Evolutionary conservation across 192 early-diverging fungal species (phyloP).

Genomic region (Backusella luteola): DNA sequence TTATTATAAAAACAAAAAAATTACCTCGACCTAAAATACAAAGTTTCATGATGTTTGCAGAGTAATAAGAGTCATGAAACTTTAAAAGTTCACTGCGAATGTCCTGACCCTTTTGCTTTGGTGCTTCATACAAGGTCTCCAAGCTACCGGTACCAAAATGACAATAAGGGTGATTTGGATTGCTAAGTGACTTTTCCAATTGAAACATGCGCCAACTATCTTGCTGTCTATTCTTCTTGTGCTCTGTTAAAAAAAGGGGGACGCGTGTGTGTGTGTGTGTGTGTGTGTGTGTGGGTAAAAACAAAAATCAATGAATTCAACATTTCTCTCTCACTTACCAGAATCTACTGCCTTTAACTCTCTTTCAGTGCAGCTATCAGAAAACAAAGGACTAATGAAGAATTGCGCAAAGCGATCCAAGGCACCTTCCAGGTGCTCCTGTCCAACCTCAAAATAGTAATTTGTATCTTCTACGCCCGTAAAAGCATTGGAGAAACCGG

Average conservation of each 20-base stretch:
- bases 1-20: not conserved
- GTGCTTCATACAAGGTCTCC: constrained; percentile 75
- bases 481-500: constrained; percentile 80
- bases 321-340: constrained; percentile 31
- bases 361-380: constrained; percentile 84
- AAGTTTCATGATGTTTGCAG: constrained; percentile 94
- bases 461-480: constrained; percentile 80
- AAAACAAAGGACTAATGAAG: constrained; percentile 91
- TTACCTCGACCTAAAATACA: constrained; percentile 79
- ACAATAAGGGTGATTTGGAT: constrained; percentile 76
- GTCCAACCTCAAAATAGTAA: constrained; percentile 82
- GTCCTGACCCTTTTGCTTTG: constrained; percentile 68
- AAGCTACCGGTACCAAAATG: constrained; percentile 93
- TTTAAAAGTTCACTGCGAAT: constrained; percentile 81
- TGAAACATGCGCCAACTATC: constrained; percentile 91
- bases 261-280: not conserved
- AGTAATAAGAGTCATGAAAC: constrained; percentile 89
- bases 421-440: constrained; percentile 55
- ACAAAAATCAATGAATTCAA: not conserved
- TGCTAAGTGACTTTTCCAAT: constrained; percentile 78
- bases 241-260: constrained; percentile 47
- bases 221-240: constrained; percentile 92
- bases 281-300: not conserved
- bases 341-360: constrained; percentile 96
- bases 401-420: constrained; percentile 83